These are phyloP conservation scores for Macrophomina tecta DNA, from an alignment of 2,329 filamentous ascomycete species.

Conservation along the genomic window DNA sequence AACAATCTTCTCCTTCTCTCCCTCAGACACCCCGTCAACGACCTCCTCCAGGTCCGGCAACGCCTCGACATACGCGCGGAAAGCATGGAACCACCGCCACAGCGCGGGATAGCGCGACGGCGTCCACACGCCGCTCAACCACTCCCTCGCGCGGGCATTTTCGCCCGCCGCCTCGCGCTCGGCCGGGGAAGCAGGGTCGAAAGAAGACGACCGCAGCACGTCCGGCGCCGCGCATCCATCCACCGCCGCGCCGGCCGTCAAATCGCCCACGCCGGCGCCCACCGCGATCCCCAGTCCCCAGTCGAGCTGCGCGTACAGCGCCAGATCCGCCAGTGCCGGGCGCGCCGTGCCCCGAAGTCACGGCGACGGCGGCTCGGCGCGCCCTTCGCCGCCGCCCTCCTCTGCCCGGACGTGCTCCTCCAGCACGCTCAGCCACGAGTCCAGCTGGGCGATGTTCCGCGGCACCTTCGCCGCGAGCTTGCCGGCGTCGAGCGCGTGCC, in stretches of 20 bases:
- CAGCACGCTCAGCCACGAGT: constrained; percentile 46
- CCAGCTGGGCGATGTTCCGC: constrained; percentile 44
- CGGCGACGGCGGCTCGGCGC: neutral
- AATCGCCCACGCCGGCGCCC: constrained; percentile 42
- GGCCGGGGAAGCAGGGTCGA: no score
- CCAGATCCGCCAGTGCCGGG: constrained; percentile 46
- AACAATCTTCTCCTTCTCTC: constrained; percentile 11
- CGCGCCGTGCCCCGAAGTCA: constrained; percentile 45
- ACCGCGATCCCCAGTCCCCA: constrained; percentile 49
- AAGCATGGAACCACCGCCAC: constrained; percentile 44
- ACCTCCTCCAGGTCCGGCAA: constrained; percentile 39
- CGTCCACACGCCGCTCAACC: constrained; percentile 44
- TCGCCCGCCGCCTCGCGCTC: constrained; percentile 20
- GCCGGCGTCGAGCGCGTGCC: constrained; percentile 29
- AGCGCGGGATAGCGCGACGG: constrained; percentile 44
- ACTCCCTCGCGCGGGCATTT: no score
- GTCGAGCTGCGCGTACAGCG: constrained; percentile 46
- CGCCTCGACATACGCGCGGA: constrained; percentile 40
- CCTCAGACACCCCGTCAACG: constrained; percentile 14
- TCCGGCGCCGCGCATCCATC: constrained; percentile 31
- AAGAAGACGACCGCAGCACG: no score
- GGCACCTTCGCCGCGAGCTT: constrained; percentile 49
- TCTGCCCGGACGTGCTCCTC: constrained; percentile 41
- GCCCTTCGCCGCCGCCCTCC: constrained; percentile 29
- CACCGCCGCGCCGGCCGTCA: constrained; percentile 43